Conservation (phyloP, 768 basidiomycete species). For the Boletus sp. region DNA sequence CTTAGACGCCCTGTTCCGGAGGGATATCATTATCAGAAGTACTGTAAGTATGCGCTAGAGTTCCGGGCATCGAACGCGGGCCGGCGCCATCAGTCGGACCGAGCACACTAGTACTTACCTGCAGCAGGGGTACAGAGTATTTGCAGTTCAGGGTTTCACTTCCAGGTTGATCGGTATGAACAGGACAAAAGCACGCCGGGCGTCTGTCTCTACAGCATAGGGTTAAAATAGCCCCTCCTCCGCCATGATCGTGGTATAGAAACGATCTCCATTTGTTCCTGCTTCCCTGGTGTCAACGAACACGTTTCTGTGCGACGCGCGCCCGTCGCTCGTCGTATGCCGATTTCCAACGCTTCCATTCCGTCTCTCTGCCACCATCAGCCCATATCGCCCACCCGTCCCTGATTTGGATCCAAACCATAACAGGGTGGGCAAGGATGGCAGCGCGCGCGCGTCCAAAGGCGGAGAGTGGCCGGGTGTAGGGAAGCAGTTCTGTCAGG, state of each 20-base stretch:
- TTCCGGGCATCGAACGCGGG: too few relatives aligned
- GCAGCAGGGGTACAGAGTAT: too few relatives aligned
- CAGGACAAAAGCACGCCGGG: background rate
- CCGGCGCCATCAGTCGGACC: too few relatives aligned
- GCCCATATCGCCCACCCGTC: conserved; percentile 83
- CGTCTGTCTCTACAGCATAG: conserved; percentile 14
- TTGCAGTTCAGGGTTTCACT: background rate
- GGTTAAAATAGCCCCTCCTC: conserved; percentile 39
- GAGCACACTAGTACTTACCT: too few relatives aligned
- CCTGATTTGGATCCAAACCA: conserved; percentile 65
- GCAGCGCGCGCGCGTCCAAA: conserved; percentile 49
- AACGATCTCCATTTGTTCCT: background rate
- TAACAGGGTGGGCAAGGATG: conserved; percentile 56
- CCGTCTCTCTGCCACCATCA: conserved; percentile 73
- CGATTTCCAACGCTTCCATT: conserved; percentile 66
- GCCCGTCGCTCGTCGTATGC: conserved; percentile 48
- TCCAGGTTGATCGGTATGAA: background rate
- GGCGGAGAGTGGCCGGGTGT: conserved; percentile 48
- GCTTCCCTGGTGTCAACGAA: conserved; percentile 2
- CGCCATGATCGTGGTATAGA: conserved; percentile 44
- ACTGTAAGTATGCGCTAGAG: too few relatives aligned
- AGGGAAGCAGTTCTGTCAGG: conserved; percentile 58
- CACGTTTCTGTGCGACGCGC: conserved; percentile 19
- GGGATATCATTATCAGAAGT: too few relatives aligned
- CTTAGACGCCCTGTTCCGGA: too few relatives aligned